Evolutionary conservation across 768 basidiomycete species (phyloP).

Genomic region (Vararia minispora): DNA sequence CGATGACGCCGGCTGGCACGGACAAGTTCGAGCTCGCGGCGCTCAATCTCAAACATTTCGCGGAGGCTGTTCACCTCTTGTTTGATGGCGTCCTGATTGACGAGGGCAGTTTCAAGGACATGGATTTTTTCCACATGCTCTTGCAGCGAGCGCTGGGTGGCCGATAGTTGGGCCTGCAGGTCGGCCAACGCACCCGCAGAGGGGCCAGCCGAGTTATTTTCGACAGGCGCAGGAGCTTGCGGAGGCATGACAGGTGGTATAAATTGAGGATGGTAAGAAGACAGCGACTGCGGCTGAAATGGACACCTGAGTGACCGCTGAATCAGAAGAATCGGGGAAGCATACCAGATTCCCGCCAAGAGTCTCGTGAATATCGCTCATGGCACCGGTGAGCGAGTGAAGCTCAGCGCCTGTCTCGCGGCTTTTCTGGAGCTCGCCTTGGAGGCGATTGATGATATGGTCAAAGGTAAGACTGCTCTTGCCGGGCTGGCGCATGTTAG

Average conservation of each 20-base stretch:
- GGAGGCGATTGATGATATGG: slow-evolving; percentile 78
- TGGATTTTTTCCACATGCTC: slow-evolving; percentile 76
- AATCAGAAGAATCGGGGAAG: slow-evolving; percentile 8
- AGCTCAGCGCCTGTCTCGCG: slow-evolving; percentile 88
- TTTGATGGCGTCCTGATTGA: slow-evolving; percentile 79
- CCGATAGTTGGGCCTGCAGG: slow-evolving; percentile 73
- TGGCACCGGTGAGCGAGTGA: slow-evolving; percentile 59
- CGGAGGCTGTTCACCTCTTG: slow-evolving; percentile 64
- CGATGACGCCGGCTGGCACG: slow-evolving; percentile 15
- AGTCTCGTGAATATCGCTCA: slow-evolving; percentile 89
- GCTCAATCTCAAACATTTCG: slow-evolving; percentile 58
- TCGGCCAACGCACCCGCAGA: slow-evolving; percentile 42
- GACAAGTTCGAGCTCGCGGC: slow-evolving; percentile 34
- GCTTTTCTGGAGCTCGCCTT: slow-evolving; percentile 92
- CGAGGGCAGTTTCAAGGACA: slow-evolving; percentile 68
- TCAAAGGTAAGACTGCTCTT: slow-evolving; percentile 89
- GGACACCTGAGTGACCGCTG: neutral
- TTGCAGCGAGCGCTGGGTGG: slow-evolving; percentile 71
- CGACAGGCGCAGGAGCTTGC: slow-evolving; percentile 17
- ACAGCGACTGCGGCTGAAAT: slow-evolving; percentile 45
- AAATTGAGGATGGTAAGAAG: slow-evolving; percentile 50
- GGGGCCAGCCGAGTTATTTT: slow-evolving; percentile 16
- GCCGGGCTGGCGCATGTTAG: slow-evolving; percentile 57
- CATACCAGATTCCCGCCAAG: slow-evolving; percentile 73
- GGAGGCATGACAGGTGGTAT: slow-evolving; percentile 49